Base-by-base conservation (phyloP, 75 land plant genomes). In the Sequoia sempervirens region DNA sequence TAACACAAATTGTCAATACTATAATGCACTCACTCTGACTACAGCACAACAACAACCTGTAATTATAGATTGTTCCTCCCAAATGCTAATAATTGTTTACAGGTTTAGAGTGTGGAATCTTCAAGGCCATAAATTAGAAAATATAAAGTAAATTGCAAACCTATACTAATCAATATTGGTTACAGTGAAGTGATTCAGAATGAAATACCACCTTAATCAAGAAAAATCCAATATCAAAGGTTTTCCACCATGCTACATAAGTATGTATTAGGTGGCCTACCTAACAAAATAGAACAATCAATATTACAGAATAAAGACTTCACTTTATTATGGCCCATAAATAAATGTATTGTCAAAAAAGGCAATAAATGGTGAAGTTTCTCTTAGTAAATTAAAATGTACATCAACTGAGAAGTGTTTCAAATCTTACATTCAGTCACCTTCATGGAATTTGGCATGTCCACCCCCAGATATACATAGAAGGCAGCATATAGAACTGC, bases 401-500 rank as follows among this genome's bases (percentile, higher is more conserved):
- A 83, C 2, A 28, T 0, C 26, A 74, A 14, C 17, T 32, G 11
- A 47, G 15, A 72, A 83, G 43, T 34, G 84, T 52, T 45, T 45
- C n/a, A 37, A 37, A 13, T 87, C 98, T 87, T 89, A 98, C 99
- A 92, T 72, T 98, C 99, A 50, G 94, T 94, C 85, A 94, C 91
- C 89, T 98, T 93, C 93, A 96, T 91, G 61, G 96, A 88, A 86
- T 89, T 91, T 23, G 91, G 90, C 68, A 88, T 79, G 85, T 91
- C 99, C 28, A 98, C 99, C 26, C 88, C 93, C 56, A 98, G 82
- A 85, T 90, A 95, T 47, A 94, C 97, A 92, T 91, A 91, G 80
- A 96, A 94, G 84, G 93, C 85, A 28, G 99, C 91, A 90, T 94
- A 98, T 41, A 98, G 92, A 36, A 96, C 84, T 15, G 99, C 88